Evolutionary conservation across 2,329 filamentous ascomycete species (phyloP).

Genomic region (Drechslerella coelobrocha): DNA sequence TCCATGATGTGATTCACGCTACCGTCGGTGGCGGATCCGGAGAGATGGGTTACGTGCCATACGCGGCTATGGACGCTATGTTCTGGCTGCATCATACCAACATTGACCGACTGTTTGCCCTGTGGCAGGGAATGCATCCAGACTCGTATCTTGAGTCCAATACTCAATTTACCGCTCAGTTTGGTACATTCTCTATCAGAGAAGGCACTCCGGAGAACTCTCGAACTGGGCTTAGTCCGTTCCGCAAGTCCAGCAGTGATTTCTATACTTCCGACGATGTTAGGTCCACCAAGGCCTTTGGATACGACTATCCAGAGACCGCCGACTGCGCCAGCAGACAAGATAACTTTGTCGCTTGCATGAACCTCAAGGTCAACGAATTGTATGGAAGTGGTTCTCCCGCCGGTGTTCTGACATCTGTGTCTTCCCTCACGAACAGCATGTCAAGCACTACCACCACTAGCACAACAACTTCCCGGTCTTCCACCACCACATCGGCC

Average conservation of each 20-base stretch:
- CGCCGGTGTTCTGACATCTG: conserved; percentile 42
- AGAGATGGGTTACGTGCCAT: conserved; percentile 68
- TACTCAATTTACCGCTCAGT: conserved; percentile 11
- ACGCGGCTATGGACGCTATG: conserved; percentile 77
- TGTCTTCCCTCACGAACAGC: conserved; percentile 39
- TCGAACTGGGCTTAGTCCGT: conserved; percentile 52
- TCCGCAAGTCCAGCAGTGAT: conserved; percentile 46
- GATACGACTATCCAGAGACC: conserved; percentile 77
- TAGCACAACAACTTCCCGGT: conserved; percentile 7
- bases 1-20: conserved; percentile 69
- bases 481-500: conserved; percentile 1
- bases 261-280: conserved; percentile 52
- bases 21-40: conserved; percentile 49
- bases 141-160: conserved; percentile 46
- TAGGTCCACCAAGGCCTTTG: conserved; percentile 65
- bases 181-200: conserved; percentile 31
- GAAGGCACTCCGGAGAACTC: conserved; percentile 41
- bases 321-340: conserved; percentile 55
- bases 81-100: conserved; percentile 79
- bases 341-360: conserved; percentile 23
- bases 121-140: conserved; percentile 78
- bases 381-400: conserved; percentile 26
- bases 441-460: conserved; percentile 33
- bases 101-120: conserved; percentile 74
- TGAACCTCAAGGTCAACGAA: conserved; percentile 33